Base-by-base conservation (phyloP, 2,329 filamentous ascomycete species). In the Gnomoniopsis smithogilvyi region DNA sequence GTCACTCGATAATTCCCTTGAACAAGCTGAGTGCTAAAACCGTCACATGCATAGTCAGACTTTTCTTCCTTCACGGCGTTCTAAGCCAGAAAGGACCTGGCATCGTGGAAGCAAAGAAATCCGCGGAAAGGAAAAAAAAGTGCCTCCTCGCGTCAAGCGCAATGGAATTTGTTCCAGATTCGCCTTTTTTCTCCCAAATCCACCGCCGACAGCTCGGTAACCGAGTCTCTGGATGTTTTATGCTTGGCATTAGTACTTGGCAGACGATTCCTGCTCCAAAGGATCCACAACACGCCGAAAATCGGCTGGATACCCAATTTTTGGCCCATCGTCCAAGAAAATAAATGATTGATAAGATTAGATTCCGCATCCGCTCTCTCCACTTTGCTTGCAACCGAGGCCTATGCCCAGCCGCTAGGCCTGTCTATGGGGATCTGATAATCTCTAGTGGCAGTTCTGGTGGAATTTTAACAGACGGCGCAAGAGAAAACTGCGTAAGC, bases 331-430 rank as follows among this genome's bases (percentile, higher is more conserved):
- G 3, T 30, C 54, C 33, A 33, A 49, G 33, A 26, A 22, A n/a
- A 38, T 12, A 6, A 1, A 46, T 33, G 54, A 56, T 56, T 49
- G 56, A 58, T 58, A 45, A 58, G 56, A 58, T 58, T 58, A 54
- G 34, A 49, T 43, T n/a, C n/a, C 30, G 22, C 22, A 45, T 53
- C 50, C 51, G 45, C 43, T 30, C 30, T 33, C 14, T 15, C 6
- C 38, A 4, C 6, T 14, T 41, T 41, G 4, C 6, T 15, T 33
- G 21, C n/a, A 34, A 43, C 36, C 46, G n/a, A 15, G 38, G 12
- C n/a, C 6, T 41, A 6, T 24, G 15, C 19, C 7, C 34, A 4
- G 15, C 19, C 45, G 30, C 51, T 45, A 50, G 41, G 24, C 36
- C 45, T 17, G 19, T 41, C 34, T n/a, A 24, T 22, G 56, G 15